These are phyloP conservation scores for Parafenestella ontariensis DNA, from an alignment of 2,329 filamentous ascomycete genomes.

Conservation along the genomic window DNA sequence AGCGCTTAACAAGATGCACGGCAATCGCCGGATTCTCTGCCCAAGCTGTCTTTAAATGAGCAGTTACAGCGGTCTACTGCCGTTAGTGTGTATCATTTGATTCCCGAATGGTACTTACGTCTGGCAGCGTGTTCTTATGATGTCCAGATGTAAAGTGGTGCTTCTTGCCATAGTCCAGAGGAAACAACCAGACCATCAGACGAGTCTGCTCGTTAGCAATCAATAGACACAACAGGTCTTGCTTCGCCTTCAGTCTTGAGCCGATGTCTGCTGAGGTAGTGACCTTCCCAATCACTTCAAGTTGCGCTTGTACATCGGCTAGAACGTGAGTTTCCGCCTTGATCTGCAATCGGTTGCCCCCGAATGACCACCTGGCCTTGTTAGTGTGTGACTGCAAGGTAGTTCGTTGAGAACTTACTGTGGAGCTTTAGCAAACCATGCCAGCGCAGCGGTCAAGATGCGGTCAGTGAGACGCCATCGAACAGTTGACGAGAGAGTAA, in stretches of 20 bases:
- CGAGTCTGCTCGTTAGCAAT: slow-evolving; percentile 85
- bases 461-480: slow-evolving; percentile 89
- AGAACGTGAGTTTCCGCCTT: slow-evolving; percentile 90
- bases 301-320: slow-evolving; percentile 71
- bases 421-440: slow-evolving; percentile 85
- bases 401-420: slow-evolving; percentile 52
- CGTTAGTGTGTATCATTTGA: slow-evolving; percentile 13
- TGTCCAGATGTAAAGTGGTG: slow-evolving; percentile 57
- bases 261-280: slow-evolving; percentile 58
- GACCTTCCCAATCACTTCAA: slow-evolving; percentile 70
- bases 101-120: slow-evolving; percentile 36
- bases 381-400: slow-evolving; percentile 14
- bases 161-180: slow-evolving; percentile 70
- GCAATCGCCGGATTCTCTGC: slow-evolving; percentile 82
- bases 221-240: slow-evolving; percentile 80
- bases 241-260: slow-evolving; percentile 76
- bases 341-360: slow-evolving; percentile 89
- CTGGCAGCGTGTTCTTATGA: slow-evolving; percentile 50
- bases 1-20: slow-evolving; percentile 82
- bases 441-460: slow-evolving; percentile 82
- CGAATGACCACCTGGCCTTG: slow-evolving; percentile 80
- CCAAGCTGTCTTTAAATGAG: slow-evolving; percentile 85
- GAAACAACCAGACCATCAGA: slow-evolving; percentile 88
- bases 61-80: slow-evolving; percentile 61
- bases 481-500: slow-evolving; percentile 66